Evolutionary conservation across 1,284 basidiomycete species (phyloP).

Genomic region (Ceratobasidium papillatum): DNA sequence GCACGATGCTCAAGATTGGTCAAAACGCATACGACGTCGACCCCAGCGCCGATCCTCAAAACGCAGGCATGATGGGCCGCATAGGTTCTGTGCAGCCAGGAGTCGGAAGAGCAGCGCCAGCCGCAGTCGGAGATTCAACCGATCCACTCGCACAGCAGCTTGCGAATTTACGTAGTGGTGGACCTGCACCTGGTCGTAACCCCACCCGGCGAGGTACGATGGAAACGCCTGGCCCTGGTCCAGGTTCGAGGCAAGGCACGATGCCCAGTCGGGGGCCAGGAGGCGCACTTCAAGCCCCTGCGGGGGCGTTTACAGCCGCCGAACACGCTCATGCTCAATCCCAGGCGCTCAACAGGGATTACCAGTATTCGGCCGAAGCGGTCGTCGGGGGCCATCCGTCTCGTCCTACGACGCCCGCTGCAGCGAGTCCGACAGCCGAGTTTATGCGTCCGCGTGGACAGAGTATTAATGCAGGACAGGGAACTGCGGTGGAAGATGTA

Average conservation of each 20-base stretch:
- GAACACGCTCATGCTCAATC: constrained; percentile 39
- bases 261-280: constrained; percentile 27
- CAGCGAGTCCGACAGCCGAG: constrained; percentile 64
- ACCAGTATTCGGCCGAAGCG: constrained; percentile 62
- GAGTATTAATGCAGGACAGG: constrained; percentile 45
- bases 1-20: constrained; percentile 73
- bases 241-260: not conserved
- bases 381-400: constrained; percentile 78
- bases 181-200: constrained; percentile 9
- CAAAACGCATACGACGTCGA: constrained; percentile 72
- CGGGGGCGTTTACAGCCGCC: constrained; percentile 36
- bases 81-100: constrained; percentile 16
- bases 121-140: constrained; percentile 57
- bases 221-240: constrained; percentile 43
- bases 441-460: constrained; percentile 72
- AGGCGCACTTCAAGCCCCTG: constrained; percentile 30
- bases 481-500: constrained; percentile 74
- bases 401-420: constrained; percentile 78
- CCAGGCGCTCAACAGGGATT: constrained; percentile 39
- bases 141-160: constrained; percentile 83
- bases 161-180: constrained; percentile 57
- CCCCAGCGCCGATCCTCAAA: constrained; percentile 64
- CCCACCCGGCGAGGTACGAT: constrained; percentile 37
- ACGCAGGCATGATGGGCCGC: not conserved
- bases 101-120: constrained; percentile 46